These are phyloP conservation scores for Akebia trifoliata DNA, from an alignment of 164 flowering plant species.

Conservation along the genomic window DNA sequence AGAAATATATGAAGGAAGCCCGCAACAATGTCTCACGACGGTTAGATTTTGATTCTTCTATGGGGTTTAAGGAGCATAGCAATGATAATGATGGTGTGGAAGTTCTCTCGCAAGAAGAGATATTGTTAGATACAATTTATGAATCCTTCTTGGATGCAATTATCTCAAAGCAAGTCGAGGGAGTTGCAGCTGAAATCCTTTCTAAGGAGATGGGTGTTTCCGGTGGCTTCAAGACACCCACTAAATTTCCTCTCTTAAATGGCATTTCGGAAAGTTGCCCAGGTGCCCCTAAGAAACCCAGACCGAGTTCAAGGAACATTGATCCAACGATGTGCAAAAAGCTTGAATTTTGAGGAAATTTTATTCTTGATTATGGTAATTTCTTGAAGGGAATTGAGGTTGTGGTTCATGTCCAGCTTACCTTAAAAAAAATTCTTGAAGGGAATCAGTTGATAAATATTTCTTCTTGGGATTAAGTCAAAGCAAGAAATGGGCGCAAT, in stretches of 20 bases:
- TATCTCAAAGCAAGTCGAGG: slow-evolving; percentile 33
- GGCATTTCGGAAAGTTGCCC: slow-evolving; percentile 68
- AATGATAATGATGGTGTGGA: slow-evolving; percentile 17
- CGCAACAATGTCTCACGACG: slow-evolving; percentile 27
- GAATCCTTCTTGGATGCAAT: slow-evolving; percentile 42
- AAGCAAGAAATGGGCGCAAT: neutral
- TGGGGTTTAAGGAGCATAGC: neutral
- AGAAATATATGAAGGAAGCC: slow-evolving; percentile 26
- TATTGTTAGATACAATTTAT: slow-evolving; percentile 38
- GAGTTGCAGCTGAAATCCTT: slow-evolving; percentile 16
- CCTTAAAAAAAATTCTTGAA: no score
- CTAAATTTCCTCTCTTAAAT: slow-evolving; percentile 18
- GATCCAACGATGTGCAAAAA: slow-evolving; percentile 45
- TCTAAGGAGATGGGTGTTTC: slow-evolving; percentile 2
- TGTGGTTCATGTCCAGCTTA: no score
- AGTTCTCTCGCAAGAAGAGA: slow-evolving; percentile 28
- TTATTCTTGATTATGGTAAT: neutral
- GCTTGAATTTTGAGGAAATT: slow-evolving; percentile 49
- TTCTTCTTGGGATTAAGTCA: neutral
- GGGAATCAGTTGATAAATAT: neutral
- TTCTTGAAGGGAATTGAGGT: neutral
- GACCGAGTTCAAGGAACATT: slow-evolving; percentile 23
- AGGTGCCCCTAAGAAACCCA: slow-evolving; percentile 49
- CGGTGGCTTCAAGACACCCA: slow-evolving; percentile 38
- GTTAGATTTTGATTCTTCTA: slow-evolving; percentile 30